These are phyloP conservation scores for Scortechinia acanthostroma DNA, from an alignment of 2,329 filamentous ascomycete species.

Conservation along the genomic window DNA sequence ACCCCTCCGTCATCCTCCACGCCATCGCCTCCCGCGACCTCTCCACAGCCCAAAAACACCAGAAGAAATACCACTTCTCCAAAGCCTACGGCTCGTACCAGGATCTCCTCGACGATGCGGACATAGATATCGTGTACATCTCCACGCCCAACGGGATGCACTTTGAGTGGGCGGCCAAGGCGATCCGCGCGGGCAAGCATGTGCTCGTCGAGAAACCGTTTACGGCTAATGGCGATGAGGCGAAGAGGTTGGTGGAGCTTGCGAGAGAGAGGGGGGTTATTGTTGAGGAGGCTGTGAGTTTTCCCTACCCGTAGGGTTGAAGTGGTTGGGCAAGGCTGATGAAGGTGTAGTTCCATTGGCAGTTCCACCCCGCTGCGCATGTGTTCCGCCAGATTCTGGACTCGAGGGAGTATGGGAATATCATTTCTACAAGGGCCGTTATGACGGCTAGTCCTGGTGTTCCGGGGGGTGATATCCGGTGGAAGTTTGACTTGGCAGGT, in stretches of 20 bases:
- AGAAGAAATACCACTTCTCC: constrained; percentile 5
- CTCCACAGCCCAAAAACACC: background rate
- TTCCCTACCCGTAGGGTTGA: background rate
- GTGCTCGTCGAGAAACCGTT: constrained; percentile 31
- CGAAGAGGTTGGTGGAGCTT: constrained; percentile 4
- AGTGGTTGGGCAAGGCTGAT: background rate
- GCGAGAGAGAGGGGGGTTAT: background rate
- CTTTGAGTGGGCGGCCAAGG: constrained; percentile 20
- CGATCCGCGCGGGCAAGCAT: constrained; percentile 24
- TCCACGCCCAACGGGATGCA: constrained; percentile 13
- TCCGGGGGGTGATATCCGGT: constrained; percentile 22
- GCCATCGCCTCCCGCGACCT: background rate
- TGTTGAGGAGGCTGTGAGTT: background rate
- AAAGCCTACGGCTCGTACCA: constrained; percentile 25
- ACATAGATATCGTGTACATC: constrained; percentile 26
- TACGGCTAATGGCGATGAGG: constrained; percentile 19
- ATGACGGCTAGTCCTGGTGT: constrained; percentile 14
- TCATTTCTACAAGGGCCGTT: constrained; percentile 14
- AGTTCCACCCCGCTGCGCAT: constrained; percentile 30
- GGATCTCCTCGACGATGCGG: constrained; percentile 14
- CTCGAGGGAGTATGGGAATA: constrained; percentile 17
- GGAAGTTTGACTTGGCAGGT: constrained; percentile 22
- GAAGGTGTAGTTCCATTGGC: constrained; percentile 20
- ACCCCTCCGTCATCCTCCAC: background rate
- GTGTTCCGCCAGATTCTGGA: constrained; percentile 22